A percentile compares a stretch with the other conserved stretches of the same genome.
Conservation (phyloP, 1,284 basidiomycete species). For the Cystobasidium pallidum region DNA sequence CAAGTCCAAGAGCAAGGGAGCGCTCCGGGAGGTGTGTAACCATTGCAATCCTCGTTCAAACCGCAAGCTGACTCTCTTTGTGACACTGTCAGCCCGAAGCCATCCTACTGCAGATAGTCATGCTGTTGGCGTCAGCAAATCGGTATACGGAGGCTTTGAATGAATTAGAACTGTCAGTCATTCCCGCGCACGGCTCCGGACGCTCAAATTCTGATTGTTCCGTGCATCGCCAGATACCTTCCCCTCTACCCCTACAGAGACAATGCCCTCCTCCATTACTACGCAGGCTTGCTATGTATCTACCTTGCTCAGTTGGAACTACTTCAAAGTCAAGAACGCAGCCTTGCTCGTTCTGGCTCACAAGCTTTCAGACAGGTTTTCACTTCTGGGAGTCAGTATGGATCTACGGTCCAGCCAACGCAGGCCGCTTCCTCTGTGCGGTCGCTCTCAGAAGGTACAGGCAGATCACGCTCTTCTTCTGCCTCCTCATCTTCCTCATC, state of each 20-base stretch:
- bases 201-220: no score
- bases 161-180: slow-evolving; percentile 77
- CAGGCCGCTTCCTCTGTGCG: neutral
- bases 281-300: slow-evolving; percentile 75
- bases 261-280: slow-evolving; percentile 73
- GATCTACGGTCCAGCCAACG: no score
- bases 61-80: neutral
- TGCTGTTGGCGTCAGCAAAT: slow-evolving; percentile 66
- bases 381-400: no score
- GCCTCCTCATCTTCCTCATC: slow-evolving; percentile 32
- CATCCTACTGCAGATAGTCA: slow-evolving; percentile 73
- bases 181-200: no score
- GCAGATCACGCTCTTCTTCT: slow-evolving; percentile 25
- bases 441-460: neutral
- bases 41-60: neutral
- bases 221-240: no score
- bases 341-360: neutral
- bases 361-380: no score
- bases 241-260: slow-evolving; percentile 82
- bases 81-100: slow-evolving; percentile 65
- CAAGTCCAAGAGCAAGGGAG: slow-evolving; percentile 8
- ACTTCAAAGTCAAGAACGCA: slow-evolving; percentile 2
- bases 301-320: slow-evolving; percentile 56
- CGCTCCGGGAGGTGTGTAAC: slow-evolving; percentile 15
- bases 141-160: slow-evolving; percentile 72